phyloP scores from a whole-genome alignment of 768 basidiomycete genomes.

The Trametes villosa region DNA sequence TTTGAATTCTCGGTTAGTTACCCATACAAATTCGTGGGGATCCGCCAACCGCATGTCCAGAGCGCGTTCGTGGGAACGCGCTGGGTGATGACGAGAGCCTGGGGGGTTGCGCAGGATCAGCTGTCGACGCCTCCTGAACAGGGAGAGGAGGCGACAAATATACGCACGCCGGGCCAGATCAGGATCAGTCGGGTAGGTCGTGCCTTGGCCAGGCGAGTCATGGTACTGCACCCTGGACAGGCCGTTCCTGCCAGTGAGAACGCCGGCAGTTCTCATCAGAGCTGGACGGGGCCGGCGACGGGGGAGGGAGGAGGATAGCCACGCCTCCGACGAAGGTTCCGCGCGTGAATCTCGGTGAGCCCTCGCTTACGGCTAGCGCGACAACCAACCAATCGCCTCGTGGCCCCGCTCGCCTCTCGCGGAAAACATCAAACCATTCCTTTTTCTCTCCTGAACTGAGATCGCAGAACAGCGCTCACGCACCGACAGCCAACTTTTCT shows the following conservation, averaged over 20 bases:
- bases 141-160: neutral
- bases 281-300: constrained; percentile 17
- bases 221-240: constrained; percentile 2
- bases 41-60: neutral
- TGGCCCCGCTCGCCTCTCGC: constrained; percentile 3
- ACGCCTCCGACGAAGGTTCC: constrained; percentile 17
- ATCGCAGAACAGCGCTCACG: constrained; percentile 9
- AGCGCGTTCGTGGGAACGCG: constrained; percentile 7
- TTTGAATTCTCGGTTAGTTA: constrained; percentile 13
- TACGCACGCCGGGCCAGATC: neutral
- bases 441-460: neutral
- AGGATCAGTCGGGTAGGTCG: neutral
- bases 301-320: constrained; percentile 21
- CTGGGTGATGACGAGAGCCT: neutral
- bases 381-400: constrained; percentile 17
- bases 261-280: constrained; percentile 7
- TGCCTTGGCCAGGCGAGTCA: constrained; percentile 12
- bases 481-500: neutral
- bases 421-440: constrained; percentile 18
- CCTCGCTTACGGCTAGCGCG: constrained; percentile 20
- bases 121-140: neutral
- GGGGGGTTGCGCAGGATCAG: neutral
- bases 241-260: neutral
- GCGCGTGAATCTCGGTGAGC: constrained; percentile 25
- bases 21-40: constrained; percentile 1